Evolutionary conservation across 202 grass and related monocot genomes (phyloP), one percentile per base, ranked within the genome.

Genomic region (Panicum hallii): DNA sequence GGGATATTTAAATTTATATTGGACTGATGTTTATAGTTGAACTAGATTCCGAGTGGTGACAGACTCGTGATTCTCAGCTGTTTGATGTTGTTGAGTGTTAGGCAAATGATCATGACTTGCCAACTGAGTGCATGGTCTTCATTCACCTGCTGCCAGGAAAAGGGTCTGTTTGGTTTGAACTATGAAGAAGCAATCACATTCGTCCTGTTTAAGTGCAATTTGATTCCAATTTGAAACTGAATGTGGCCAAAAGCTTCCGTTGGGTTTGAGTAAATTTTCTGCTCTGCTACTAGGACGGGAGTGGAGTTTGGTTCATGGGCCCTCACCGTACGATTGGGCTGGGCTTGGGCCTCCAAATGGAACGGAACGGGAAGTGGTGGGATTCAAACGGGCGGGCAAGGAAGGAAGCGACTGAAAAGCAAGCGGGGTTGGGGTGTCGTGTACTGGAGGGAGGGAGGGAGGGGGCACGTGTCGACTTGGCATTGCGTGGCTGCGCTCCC

Each of bases 381-480:
- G 8, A 41, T 67, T 67, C 34, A 67, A 67, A 65, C 30, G 62
- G 30, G 11, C 60, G 20, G 43, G 48, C 16, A 17, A 20, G 52
- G 17, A 54, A 54, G 14, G 16, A 3, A 57, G 22, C 0, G 13
- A 5, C n/a, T 12, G 26, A 63, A 63, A 14, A 63, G 60, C 60
- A 63, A 32, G 26, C 58, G 32, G 32, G 11, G 22, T 0, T 32
- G 32, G 11, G 22, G 32, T 32, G 26, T 26, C 26, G 60, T 30
- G 60, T 14, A 30, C 23, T 30, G 60, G 46, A 72, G 13, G 17
- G 8, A 2, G 19, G 60, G 46, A 72, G 13, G 17, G 8, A 2
- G 19, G 11, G 32, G 7, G 62, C 72, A 68, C 82, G 50, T 84
- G 73, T 68, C 63, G 40, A 58, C 3, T 63, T 11, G 6, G 16